phyloP scores from a whole-genome alignment of 345 rosid genomes.

The Kandelia obovata region DNA sequence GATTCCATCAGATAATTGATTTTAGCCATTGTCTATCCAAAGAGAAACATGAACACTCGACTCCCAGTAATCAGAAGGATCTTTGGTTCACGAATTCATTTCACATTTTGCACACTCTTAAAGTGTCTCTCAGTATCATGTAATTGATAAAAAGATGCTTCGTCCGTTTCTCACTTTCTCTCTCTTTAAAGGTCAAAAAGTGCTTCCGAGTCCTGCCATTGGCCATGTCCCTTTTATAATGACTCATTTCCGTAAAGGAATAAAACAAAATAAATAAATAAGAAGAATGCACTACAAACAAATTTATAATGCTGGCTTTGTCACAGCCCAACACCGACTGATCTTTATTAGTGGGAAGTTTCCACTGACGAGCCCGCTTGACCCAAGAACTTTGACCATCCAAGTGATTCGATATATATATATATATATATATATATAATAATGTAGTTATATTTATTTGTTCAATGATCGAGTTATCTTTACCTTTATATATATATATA shows the following conservation, averaged over 20 bases:
- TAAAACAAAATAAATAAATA: not conserved
- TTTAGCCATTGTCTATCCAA: not conserved
- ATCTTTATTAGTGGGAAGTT: not conserved
- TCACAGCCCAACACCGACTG: conserved; percentile 8
- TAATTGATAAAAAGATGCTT: too few species aligned
- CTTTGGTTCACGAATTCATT: not conserved
- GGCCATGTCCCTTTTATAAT: not conserved
- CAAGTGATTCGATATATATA: not conserved
- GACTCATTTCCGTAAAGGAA: not conserved
- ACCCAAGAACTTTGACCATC: conserved; percentile 8
- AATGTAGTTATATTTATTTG: too few species aligned
- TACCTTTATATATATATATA: too few species aligned
- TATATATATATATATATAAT: too few species aligned
- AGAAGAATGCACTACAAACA: not conserved
- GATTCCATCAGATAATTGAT: not conserved
- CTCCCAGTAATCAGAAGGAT: not conserved
- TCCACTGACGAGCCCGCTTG: not conserved
- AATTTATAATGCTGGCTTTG: conserved; percentile 8
- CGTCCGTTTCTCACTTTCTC: not conserved
- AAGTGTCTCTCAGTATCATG: not conserved
- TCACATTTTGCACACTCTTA: not conserved
- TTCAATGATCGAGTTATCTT: too few species aligned
- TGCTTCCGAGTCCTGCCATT: not conserved
- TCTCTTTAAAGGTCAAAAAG: not conserved
- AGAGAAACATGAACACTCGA: not conserved